These are phyloP conservation scores for Vigna reflexopilosa DNA, from an alignment of 306 rosid genomes.

Conservation along the genomic window DNA sequence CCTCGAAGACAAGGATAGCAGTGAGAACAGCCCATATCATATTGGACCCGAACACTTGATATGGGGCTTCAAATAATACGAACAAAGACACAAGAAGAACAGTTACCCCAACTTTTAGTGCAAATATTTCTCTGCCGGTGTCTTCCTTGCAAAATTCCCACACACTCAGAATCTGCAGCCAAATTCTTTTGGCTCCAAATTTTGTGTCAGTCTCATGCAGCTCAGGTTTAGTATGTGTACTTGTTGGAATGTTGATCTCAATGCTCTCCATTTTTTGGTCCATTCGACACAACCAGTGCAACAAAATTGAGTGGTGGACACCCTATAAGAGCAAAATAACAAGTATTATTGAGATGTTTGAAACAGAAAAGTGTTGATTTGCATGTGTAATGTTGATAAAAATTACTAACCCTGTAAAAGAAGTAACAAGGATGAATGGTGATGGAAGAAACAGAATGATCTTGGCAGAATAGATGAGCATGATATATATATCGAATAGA, in stretches of 20 bases:
- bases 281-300: conserved; percentile 51
- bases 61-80: conserved; percentile 67
- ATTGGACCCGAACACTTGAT: conserved; percentile 64
- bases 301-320: too few species aligned
- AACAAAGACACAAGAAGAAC: conserved; percentile 73
- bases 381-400: too few species aligned
- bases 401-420: too few species aligned
- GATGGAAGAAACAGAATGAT: neutral
- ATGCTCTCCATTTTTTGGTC: conserved; percentile 57
- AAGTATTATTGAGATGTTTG: too few species aligned
- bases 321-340: too few species aligned
- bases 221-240: conserved; percentile 25
- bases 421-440: too few species aligned
- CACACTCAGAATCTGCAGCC: conserved; percentile 43
- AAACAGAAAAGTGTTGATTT: too few species aligned
- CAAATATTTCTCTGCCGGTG: conserved; percentile 57
- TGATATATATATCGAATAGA: conserved; percentile 28
- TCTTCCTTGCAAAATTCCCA: conserved; percentile 69
- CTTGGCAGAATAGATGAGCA: neutral
- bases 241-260: conserved; percentile 55
- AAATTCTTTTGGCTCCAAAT: conserved; percentile 34
- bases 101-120: conserved; percentile 77
- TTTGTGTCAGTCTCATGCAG: conserved; percentile 26
- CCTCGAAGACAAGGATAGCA: conserved; percentile 76
- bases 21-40: conserved; percentile 86